These are phyloP conservation scores for Yamadazyma friedrichii DNA, from an alignment of 1,139 yeast genomes.

Conservation along the genomic window DNA sequence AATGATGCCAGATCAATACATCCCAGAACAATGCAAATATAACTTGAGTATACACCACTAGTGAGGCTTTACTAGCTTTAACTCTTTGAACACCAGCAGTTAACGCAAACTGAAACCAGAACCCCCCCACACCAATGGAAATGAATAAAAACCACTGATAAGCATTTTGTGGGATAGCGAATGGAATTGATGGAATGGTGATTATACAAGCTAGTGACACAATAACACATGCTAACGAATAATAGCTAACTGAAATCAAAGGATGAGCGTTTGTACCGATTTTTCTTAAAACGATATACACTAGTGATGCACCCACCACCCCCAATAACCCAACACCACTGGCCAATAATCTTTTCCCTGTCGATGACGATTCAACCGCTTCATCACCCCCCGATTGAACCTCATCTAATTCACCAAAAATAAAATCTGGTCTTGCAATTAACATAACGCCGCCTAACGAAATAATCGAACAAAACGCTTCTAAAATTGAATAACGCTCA, in stretches of 20 bases:
- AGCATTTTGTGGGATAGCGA: constrained; percentile 56
- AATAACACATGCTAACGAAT: constrained; percentile 59
- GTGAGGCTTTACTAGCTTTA: constrained; percentile 72
- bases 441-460: constrained; percentile 76
- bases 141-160: constrained; percentile 65
- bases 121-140: constrained; percentile 73
- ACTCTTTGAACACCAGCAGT: constrained; percentile 87
- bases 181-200: constrained; percentile 55
- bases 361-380: constrained; percentile 37
- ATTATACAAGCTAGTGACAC: constrained; percentile 57
- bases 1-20: constrained; percentile 64
- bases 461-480: constrained; percentile 64
- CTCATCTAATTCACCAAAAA: constrained; percentile 51
- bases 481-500: constrained; percentile 67
- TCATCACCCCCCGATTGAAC: constrained; percentile 36
- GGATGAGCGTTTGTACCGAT: constrained; percentile 83
- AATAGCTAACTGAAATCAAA: constrained; percentile 72
- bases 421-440: constrained; percentile 78
- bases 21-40: constrained; percentile 83
- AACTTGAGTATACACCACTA: constrained; percentile 74
- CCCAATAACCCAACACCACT: constrained; percentile 66
- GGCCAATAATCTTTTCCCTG: constrained; percentile 51
- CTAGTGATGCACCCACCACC: constrained; percentile 67
- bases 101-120: constrained; percentile 72
- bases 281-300: constrained; percentile 68